Evolutionary conservation across 768 basidiomycete species (phyloP), one percentile per base, ranked within the genome.

Genomic region (Russula vinacea): DNA sequence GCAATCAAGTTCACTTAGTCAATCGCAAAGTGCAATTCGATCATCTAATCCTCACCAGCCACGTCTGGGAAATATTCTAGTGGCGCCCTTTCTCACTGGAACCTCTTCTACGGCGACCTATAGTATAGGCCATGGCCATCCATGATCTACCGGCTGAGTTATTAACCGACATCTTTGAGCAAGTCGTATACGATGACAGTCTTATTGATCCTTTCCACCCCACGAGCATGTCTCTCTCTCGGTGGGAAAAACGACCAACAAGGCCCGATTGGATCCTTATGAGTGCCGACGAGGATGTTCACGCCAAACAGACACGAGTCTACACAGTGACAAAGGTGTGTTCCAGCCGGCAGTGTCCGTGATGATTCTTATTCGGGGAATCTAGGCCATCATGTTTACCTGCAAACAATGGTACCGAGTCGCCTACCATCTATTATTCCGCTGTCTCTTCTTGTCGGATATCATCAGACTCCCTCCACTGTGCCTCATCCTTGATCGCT

Each of bases 111-210:
- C 33, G 29, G 24, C 37, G 24, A 37, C 54, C 32, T 35, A 17
- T 24, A 26, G 13, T 35, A 17, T 35, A 35, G 32, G 7, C 17
- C 24, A 69, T 68, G 67, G 6, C 40, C 19, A 64, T 53, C 7
- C 47, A 51, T 10, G 73, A 80, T 51, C 78, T 91, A 2, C 89
- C 89, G 3, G 80, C 82, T 9, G 89, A 92, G 76, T 76, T 92
- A 2, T 86, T 84, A 83, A 79, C 81, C 1, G 77, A 83, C 52
- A 88, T 91, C 8, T 90, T 91, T 70, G 81, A 86, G 69, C 77
- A 87, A 29, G 87, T 88, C 1, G 81, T 85, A 6, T 85, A 88
- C 57, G 88, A 90, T 69, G 85, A 88, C 67, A 76, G 82, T n/a
- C 79, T 90, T 39, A 84, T 87, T 66, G 81, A 83, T 67, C 79